These are phyloP conservation scores for Nectriaceae sp. DNA, from an alignment of 2,329 filamentous ascomycete species.

Conservation along the genomic window DNA sequence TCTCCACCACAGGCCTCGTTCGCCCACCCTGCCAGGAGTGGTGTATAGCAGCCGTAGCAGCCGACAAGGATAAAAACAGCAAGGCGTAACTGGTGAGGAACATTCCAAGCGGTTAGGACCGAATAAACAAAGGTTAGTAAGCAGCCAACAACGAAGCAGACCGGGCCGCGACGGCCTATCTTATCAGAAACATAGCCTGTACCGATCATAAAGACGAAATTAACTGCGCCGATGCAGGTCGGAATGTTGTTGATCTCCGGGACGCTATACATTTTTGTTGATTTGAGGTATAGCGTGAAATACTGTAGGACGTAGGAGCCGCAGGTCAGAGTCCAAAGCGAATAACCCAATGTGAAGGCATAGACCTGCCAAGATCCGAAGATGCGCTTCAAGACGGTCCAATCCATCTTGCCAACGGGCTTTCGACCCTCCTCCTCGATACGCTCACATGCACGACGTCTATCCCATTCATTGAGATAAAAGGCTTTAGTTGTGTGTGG, in stretches of 20 bases:
- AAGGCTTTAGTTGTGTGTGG: slow-evolving; percentile 44
- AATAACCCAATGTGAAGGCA: slow-evolving; percentile 41
- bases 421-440: slow-evolving; percentile 60
- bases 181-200: slow-evolving; percentile 39
- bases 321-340: slow-evolving; percentile 40
- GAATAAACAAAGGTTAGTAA: slow-evolving; percentile 39
- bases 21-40: slow-evolving; percentile 42
- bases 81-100: slow-evolving; percentile 39
- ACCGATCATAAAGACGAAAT: slow-evolving; percentile 43
- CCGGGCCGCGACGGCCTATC: slow-evolving; percentile 37
- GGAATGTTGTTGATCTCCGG: slow-evolving; percentile 48
- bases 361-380: slow-evolving; percentile 46
- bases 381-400: slow-evolving; percentile 38
- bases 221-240: slow-evolving; percentile 44
- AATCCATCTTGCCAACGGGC: slow-evolving; percentile 38
- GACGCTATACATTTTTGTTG: slow-evolving; percentile 35
- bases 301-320: slow-evolving; percentile 43
- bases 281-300: slow-evolving; percentile 43
- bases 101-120: slow-evolving; percentile 40
- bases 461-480: slow-evolving; percentile 55
- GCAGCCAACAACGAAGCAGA: slow-evolving; percentile 35
- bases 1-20: slow-evolving; percentile 44
- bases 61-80: slow-evolving; percentile 41
- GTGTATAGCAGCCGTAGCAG: slow-evolving; percentile 44
- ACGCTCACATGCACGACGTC: slow-evolving; percentile 63